Conservation (phyloP, 805 yeast genomes). For the Teunomyces lycoperdinae region DNA sequence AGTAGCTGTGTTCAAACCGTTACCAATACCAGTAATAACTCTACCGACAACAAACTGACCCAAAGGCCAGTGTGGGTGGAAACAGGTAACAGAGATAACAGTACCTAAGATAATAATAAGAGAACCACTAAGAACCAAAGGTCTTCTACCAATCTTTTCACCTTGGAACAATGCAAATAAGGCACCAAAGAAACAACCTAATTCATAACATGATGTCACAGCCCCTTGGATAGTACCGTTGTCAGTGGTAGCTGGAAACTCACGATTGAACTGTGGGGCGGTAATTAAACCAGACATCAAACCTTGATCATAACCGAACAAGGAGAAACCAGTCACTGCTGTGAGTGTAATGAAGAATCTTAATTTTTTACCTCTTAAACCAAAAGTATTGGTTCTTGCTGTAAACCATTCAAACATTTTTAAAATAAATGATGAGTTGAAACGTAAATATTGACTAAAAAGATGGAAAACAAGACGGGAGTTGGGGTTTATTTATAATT, state of each 20-base stretch:
- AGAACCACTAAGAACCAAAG: constrained; percentile 36
- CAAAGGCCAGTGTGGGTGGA: constrained; percentile 38
- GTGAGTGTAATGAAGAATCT: constrained; percentile 24
- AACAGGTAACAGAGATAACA: constrained; percentile 36
- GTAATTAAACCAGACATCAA: constrained; percentile 44
- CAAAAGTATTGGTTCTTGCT: constrained; percentile 51
- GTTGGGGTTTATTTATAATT: constrained; percentile 1
- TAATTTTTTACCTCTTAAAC: constrained; percentile 52
- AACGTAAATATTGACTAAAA: not conserved
- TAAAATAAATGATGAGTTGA: constrained; percentile 1
- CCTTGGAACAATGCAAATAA: constrained; percentile 38
- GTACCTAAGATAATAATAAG: constrained; percentile 41
- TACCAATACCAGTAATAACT: constrained; percentile 46
- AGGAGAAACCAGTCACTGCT: constrained; percentile 30
- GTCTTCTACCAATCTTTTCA: constrained; percentile 43
- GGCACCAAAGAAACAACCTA: constrained; percentile 45
- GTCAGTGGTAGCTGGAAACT: constrained; percentile 36
- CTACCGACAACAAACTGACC: constrained; percentile 46
- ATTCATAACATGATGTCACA: constrained; percentile 25
- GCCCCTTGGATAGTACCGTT: constrained; percentile 29
- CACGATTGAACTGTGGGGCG: constrained; percentile 34
- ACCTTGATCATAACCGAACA: constrained; percentile 39
- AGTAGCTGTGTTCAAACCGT: constrained; percentile 42
- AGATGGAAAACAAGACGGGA: not conserved
- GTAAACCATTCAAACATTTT: constrained; percentile 10